These are phyloP conservation scores for Nymphaea thermarum DNA, from an alignment of 164 flowering plant species.

Conservation along the genomic window DNA sequence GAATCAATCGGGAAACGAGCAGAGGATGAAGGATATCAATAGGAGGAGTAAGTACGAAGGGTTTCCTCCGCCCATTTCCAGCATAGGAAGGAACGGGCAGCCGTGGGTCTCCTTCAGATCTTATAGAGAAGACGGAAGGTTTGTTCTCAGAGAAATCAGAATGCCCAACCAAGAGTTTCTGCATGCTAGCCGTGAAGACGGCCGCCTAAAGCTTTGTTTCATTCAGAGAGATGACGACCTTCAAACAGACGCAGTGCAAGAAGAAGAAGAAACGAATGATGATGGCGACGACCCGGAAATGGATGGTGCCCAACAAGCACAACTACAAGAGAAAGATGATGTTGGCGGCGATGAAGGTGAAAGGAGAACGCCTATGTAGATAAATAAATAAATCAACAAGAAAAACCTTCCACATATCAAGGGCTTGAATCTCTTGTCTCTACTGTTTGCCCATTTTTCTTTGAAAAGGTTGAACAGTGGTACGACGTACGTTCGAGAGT, in stretches of 20 bases:
- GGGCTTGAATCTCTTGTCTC: too few species aligned
- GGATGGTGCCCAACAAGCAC: background rate
- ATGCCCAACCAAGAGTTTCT: constrained; percentile 54
- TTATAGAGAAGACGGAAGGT: constrained; percentile 55
- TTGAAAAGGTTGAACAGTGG: too few species aligned
- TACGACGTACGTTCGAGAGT: too few species aligned
- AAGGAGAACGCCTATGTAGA: background rate
- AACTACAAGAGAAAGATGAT: background rate
- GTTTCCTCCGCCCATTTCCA: constrained; percentile 81
- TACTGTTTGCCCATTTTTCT: too few species aligned
- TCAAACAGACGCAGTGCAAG: constrained; percentile 18
- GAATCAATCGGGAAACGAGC: constrained; percentile 3
- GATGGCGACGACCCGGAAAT: constrained; percentile 8
- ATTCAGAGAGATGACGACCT: constrained; percentile 34
- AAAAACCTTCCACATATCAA: too few species aligned
- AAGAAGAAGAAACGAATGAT: constrained; percentile 8
- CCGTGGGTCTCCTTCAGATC: constrained; percentile 57
- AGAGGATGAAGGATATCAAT: background rate
- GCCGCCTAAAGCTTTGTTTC: constrained; percentile 53
- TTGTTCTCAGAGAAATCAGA: constrained; percentile 55
- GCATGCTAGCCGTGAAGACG: constrained; percentile 70
- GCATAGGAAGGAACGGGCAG: constrained; percentile 63
- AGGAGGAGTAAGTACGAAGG: constrained; percentile 8
- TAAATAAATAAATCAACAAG: too few species aligned
- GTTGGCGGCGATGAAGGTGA: background rate